A percentile compares a stretch with the other conserved stretches of the same genome.
Conservation (phyloP, 169 alveolate species). For the Toxoplasma gondii region DNA sequence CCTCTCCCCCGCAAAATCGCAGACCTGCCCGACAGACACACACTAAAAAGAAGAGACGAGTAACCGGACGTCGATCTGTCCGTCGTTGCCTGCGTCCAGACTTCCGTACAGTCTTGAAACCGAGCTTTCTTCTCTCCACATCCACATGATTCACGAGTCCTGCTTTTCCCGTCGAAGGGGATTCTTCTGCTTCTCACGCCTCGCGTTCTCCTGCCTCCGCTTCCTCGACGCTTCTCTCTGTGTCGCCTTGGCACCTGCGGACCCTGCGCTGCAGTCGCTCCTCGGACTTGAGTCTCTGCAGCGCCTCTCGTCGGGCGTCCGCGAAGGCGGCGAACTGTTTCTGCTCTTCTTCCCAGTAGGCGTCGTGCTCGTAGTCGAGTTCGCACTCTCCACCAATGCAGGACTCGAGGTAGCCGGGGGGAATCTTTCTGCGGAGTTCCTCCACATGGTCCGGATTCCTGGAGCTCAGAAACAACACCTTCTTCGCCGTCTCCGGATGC, state of each 20-base stretch:
- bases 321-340: neutral
- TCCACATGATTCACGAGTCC: too few relatives aligned
- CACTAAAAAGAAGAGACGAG: too few relatives aligned
- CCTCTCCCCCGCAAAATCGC: too few relatives aligned
- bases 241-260: neutral
- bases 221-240: neutral
- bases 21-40: too few relatives aligned
- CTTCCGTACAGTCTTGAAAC: too few relatives aligned
- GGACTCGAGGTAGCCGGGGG: slow-evolving; percentile 27
- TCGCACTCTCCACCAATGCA: slow-evolving; percentile 45
- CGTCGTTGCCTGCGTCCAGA: too few relatives aligned
- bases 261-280: neutral
- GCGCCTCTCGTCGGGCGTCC: neutral
- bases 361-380: slow-evolving; percentile 38
- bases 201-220: neutral
- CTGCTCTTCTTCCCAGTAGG: slow-evolving; percentile 48
- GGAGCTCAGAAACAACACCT: slow-evolving; percentile 28
- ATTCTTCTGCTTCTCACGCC: too few relatives aligned
- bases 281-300: neutral
- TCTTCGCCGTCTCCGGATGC: slow-evolving; percentile 55
- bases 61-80: too few relatives aligned
- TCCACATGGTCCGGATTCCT: neutral
- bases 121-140: too few relatives aligned
- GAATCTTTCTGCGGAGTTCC: neutral
- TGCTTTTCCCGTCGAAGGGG: too few relatives aligned